phyloP scores from a whole-genome alignment of 2,329 filamentous ascomycete genomes.

The Aspergillus intermedius region DNA sequence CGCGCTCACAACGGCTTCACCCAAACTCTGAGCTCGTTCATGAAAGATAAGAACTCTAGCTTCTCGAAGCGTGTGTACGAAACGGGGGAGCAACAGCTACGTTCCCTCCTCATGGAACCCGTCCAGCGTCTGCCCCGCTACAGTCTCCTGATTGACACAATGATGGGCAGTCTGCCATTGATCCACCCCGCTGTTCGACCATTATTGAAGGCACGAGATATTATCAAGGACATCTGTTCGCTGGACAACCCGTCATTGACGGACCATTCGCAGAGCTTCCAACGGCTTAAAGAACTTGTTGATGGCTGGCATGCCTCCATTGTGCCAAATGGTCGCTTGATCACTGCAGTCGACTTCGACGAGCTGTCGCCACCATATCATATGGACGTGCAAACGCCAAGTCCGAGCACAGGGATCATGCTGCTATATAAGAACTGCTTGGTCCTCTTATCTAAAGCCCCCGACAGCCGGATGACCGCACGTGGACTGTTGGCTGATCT shows the following conservation, averaged over 20 bases:
- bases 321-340: slow-evolving; percentile 68
- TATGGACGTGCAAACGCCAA: slow-evolving; percentile 34
- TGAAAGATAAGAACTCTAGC: slow-evolving; percentile 70
- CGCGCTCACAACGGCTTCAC: slow-evolving; percentile 82
- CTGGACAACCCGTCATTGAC: slow-evolving; percentile 63
- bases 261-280: slow-evolving; percentile 67
- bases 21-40: slow-evolving; percentile 68
- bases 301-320: slow-evolving; percentile 69
- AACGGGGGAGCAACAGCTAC: slow-evolving; percentile 82
- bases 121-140: slow-evolving; percentile 92
- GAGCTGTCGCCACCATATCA: slow-evolving; percentile 70
- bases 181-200: slow-evolving; percentile 76
- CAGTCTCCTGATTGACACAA: slow-evolving; percentile 93
- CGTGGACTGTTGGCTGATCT: slow-evolving; percentile 76
- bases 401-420: slow-evolving; percentile 60
- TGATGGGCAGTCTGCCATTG: slow-evolving; percentile 76
- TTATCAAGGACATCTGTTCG: slow-evolving; percentile 93
- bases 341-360: slow-evolving; percentile 72
- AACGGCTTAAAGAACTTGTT: slow-evolving; percentile 68
- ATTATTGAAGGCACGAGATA: slow-evolving; percentile 82
- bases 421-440: slow-evolving; percentile 79
- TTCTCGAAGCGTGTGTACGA: slow-evolving; percentile 75
- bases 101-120: slow-evolving; percentile 89
- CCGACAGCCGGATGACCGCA: slow-evolving; percentile 58
- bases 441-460: slow-evolving; percentile 66